These are phyloP conservation scores for Sporodiniella umbellata DNA, from an alignment of 371 early-diverging fungal species.

Conservation along the genomic window DNA sequence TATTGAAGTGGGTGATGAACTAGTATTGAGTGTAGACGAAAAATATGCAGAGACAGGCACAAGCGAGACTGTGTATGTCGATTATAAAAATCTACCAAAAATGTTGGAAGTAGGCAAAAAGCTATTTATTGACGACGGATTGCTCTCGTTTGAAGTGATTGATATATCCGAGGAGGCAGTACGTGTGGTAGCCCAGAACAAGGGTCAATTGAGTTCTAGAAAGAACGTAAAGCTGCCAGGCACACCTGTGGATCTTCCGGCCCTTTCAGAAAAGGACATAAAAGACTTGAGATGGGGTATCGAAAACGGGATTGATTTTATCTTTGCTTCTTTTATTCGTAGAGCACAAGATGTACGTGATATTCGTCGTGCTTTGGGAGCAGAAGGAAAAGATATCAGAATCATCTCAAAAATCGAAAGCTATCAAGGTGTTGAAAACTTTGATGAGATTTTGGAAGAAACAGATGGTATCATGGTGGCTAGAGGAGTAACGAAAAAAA, in stretches of 20 bases:
- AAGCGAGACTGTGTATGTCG: slow-evolving; percentile 75
- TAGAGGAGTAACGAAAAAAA: slow-evolving; percentile 63
- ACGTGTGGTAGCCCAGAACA: slow-evolving; percentile 74
- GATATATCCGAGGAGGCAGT: slow-evolving; percentile 56
- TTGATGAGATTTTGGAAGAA: slow-evolving; percentile 92
- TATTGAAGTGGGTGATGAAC: slow-evolving; percentile 71
- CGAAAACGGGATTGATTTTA: slow-evolving; percentile 90
- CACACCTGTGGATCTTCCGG: slow-evolving; percentile 85
- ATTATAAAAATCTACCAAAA: slow-evolving; percentile 84
- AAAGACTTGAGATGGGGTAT: slow-evolving; percentile 90
- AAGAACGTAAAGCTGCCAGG: slow-evolving; percentile 93
- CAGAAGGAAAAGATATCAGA: slow-evolving; percentile 81
- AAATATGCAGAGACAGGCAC: slow-evolving; percentile 62
- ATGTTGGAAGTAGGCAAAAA: slow-evolving; percentile 78
- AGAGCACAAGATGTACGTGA: slow-evolving; percentile 84
- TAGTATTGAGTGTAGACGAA: slow-evolving; percentile 83
- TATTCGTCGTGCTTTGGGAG: slow-evolving; percentile 77
- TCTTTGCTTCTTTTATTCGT: slow-evolving; percentile 98
- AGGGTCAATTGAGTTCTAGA: slow-evolving; percentile 70
- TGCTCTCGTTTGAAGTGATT: slow-evolving; percentile 80
- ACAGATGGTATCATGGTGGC: slow-evolving; percentile 99
- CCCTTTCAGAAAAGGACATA: slow-evolving; percentile 94
- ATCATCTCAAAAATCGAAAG: slow-evolving; percentile 97
- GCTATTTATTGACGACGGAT: slow-evolving; percentile 89
- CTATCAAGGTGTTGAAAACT: slow-evolving; percentile 93